A percentile compares a stretch with the other conserved stretches of the same genome.
Evolutionary conservation across 208 protist genomes (phyloP).

Genomic region (Zelonia costaricensis): DNA sequence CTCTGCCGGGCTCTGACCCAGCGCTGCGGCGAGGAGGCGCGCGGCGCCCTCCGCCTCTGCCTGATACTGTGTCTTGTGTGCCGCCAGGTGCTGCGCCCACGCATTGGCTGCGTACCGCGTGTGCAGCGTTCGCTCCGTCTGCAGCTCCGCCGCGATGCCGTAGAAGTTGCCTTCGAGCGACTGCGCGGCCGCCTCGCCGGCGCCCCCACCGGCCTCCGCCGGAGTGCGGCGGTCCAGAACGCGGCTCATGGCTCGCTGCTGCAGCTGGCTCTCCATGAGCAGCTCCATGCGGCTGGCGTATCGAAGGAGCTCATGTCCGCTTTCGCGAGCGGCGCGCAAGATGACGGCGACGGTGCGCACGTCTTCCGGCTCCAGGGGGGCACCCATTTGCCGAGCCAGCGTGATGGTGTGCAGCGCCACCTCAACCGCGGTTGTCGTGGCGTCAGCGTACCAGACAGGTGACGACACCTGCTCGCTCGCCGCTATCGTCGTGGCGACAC

Average conservation of each 20-base stretch:
- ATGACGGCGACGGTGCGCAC: conserved; percentile 46
- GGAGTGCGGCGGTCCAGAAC: conserved; percentile 34
- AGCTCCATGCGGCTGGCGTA: conserved; percentile 58
- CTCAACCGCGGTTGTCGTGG: conserved; percentile 44
- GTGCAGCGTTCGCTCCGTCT: conserved; percentile 44
- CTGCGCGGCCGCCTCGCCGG: conserved; percentile 1
- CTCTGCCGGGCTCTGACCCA: background rate
- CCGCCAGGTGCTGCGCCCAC: conserved; percentile 54
- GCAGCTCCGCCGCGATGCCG: conserved; percentile 40
- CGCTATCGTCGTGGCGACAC: conserved; percentile 15
- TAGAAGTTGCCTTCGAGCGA: conserved; percentile 35
- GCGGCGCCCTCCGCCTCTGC: conserved; percentile 28
- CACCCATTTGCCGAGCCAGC: conserved; percentile 63
- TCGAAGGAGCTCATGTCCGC: conserved; percentile 50
- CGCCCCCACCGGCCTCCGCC: conserved; percentile 1
- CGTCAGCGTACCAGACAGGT: conserved; percentile 31
- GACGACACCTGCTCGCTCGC: conserved; percentile 21
- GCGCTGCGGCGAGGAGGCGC: conserved; percentile 35
- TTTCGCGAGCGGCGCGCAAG: conserved; percentile 58
- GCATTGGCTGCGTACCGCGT: conserved; percentile 56
- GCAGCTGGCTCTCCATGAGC: conserved; percentile 57
- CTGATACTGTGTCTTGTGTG: conserved; percentile 25
- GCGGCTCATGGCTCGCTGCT: conserved; percentile 46
- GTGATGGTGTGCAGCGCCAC: conserved; percentile 68
- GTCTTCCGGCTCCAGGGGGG: conserved; percentile 36